Percentiles rank a stretch among this genome's conserved stretches.
Conservation (phyloP, 176 grass and related monocot genomes). For the Pontederia crassipes region DNA sequence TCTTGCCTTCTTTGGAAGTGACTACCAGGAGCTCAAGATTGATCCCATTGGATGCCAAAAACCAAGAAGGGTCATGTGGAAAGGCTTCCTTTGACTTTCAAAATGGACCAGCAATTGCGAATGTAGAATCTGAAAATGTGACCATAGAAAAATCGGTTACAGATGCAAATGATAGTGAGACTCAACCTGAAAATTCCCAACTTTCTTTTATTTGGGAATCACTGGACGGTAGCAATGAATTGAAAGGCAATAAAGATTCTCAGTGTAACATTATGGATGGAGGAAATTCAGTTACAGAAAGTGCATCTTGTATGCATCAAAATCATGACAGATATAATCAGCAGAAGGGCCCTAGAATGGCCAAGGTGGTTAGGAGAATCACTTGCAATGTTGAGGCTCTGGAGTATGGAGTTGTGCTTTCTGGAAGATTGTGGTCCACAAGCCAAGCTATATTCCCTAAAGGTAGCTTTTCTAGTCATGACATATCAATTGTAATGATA, state of each 20-base stretch:
- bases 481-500: constrained; percentile 1
- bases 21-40: background rate
- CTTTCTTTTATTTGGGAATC: background rate
- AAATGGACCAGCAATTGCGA: background rate
- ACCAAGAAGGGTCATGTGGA: background rate
- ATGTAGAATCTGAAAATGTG: background rate
- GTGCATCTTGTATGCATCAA: constrained; percentile 2
- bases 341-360: constrained; percentile 71
- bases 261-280: background rate
- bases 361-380: constrained; percentile 66
- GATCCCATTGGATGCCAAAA: background rate
- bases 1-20: background rate
- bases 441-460: constrained; percentile 72
- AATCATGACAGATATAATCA: constrained; percentile 11
- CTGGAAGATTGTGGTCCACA: constrained; percentile 64
- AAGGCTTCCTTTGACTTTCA: background rate
- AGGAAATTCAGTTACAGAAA: constrained; percentile 9
- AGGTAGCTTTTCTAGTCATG: constrained; percentile 36
- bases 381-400: constrained; percentile 72
- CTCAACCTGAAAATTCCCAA: background rate
- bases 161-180: constrained; percentile 1
- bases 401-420: constrained; percentile 62
- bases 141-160: background rate
- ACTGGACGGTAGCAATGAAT: background rate
- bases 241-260: constrained; percentile 4